Base-by-base conservation (phyloP, 2,329 filamentous ascomycete species). In the Cladosporium halotolerans region DNA sequence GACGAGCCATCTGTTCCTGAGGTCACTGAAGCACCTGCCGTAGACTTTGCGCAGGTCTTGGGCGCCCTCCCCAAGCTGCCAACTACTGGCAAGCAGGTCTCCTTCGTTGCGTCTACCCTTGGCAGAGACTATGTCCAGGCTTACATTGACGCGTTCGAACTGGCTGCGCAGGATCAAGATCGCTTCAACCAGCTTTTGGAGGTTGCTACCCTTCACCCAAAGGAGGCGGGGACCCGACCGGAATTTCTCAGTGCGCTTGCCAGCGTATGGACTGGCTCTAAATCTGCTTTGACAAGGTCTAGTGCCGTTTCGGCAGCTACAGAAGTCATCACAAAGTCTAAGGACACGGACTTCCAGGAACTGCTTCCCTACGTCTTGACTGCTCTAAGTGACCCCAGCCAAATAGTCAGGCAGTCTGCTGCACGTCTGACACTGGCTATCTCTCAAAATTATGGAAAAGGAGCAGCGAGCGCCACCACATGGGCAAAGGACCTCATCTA, bases 301-400 rank as follows among this genome's bases (percentile, higher is more conserved):
- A 42, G 45, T 18, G 34, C 51, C 16, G 31, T 53, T 31, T 31
- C 10, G 38, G 45, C 18, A 4, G 44, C 38, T 31, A 42, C 38
- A 18, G 45, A 45, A 10, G 19, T 18, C 7, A 7, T 53, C 6
- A 18, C 51, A 9, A 43, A 46, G 43, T 31, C 16, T 23, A 41
- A 49, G 3, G 11, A 32, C 2, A 16, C 54, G 2, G 65, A 96
- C 66, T 77, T 91, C 45, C 92, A 97, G 66, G 80, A 82, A 9
- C 68, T 96, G 14, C 66, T 96, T n/a, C 92, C 92, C 2, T 96
- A 95, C 70, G 75, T 85, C 32, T 73, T 96, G 43, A 76, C 80
- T 36, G 87, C 86, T 9, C 16, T 63, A 13, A 46, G 55, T 10
- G 61, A 63, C 47, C 45, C 57, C 32, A 88, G 88, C 1, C 83